These are phyloP conservation scores for Irpex rosettiformis DNA, from an alignment of 1,284 basidiomycete genomes.

Conservation along the genomic window DNA sequence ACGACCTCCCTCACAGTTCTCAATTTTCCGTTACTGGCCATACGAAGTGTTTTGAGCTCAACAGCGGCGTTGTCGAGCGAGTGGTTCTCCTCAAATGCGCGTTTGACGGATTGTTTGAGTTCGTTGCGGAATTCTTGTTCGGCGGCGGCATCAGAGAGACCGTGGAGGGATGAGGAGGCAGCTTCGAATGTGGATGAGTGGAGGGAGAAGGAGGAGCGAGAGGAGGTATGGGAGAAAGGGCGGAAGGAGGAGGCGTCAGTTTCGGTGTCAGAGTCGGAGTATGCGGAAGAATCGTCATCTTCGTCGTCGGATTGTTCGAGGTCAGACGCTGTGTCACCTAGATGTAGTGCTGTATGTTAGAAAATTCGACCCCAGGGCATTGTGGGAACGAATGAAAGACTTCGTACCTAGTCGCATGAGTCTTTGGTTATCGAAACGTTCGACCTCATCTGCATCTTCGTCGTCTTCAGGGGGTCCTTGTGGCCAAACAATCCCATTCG, in stretches of 20 bases:
- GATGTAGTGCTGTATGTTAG: background rate
- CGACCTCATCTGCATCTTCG: conserved; percentile 56
- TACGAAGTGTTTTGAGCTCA: conserved; percentile 90
- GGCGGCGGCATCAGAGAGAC: conserved; percentile 36
- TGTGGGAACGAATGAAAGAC: too few relatives aligned
- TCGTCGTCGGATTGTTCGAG: conserved; percentile 30
- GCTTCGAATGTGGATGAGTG: conserved; percentile 40
- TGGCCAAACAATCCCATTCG: conserved; percentile 75
- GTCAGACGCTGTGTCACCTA: conserved; percentile 62
- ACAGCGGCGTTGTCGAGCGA: conserved; percentile 89
- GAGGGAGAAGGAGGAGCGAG: conserved; percentile 18
- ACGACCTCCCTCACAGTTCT: conserved; percentile 72
- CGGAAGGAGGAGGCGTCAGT: conserved; percentile 31
- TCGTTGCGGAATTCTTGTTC: conserved; percentile 76
- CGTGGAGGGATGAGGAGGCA: conserved; percentile 31
- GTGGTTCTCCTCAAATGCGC: conserved; percentile 89
- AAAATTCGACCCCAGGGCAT: too few relatives aligned
- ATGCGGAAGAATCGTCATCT: conserved; percentile 42
- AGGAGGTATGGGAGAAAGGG: conserved; percentile 24
- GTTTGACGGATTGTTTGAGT: conserved; percentile 77
- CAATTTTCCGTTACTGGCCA: conserved; percentile 89
- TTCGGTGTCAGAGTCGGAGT: conserved; percentile 38
- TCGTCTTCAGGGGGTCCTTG: conserved; percentile 47
- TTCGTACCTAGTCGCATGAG: conserved; percentile 66
- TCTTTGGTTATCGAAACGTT: conserved; percentile 59